A percentile compares a stretch with the other conserved stretches of the same genome.
phyloP scores from a whole-genome alignment of 2,329 filamentous ascomycete species.

The Zymoseptoria passerinii region DNA sequence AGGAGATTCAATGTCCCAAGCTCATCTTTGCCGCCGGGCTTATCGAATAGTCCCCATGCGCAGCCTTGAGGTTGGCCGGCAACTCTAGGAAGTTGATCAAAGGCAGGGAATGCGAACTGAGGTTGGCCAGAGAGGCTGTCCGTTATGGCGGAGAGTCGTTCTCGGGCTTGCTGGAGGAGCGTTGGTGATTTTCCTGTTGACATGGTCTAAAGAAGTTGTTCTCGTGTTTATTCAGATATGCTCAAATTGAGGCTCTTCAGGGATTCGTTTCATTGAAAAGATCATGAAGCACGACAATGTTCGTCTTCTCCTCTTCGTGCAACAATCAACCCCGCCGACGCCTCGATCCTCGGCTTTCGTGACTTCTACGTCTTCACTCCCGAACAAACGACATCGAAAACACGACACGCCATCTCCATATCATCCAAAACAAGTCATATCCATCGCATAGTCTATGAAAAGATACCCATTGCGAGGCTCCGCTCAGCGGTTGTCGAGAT shows the following conservation, averaged over 20 bases:
- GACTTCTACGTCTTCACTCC: neutral
- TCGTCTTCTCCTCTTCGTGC: neutral
- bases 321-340: neutral
- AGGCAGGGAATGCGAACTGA: conserved; percentile 16
- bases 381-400: neutral
- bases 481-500: too few species aligned
- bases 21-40: conserved; percentile 41
- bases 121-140: conserved; percentile 10
- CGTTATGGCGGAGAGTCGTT: conserved; percentile 18
- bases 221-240: too few species aligned
- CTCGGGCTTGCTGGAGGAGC: conserved; percentile 16
- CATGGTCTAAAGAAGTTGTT: too few species aligned
- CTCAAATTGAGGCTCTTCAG: neutral
- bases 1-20: conserved; percentile 48
- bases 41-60: conserved; percentile 13
- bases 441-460: too few species aligned
- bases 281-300: neutral
- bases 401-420: neutral
- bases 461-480: too few species aligned
- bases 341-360: neutral
- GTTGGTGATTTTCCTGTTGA: conserved; percentile 13
- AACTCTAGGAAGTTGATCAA: conserved; percentile 20
- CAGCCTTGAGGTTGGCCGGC: conserved; percentile 19
- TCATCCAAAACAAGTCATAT: neutral
- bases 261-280: neutral